Conservation (phyloP, 2,329 filamentous ascomycete species). For the Bimuria novae-zelandiae region DNA sequence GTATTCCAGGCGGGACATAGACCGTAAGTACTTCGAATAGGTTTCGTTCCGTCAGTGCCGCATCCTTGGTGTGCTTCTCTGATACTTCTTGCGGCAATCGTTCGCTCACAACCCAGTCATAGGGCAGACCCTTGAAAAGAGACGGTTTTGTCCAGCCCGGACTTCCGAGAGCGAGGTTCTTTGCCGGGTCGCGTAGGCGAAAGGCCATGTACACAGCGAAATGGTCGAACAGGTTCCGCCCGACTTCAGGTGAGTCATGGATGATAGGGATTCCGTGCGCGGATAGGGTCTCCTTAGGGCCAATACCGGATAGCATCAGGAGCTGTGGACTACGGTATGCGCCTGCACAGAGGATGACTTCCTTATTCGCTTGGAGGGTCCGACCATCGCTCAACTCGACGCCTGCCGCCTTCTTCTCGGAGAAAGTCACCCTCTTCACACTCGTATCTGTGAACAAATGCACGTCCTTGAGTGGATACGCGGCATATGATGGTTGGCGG, state of each 20-base stretch:
- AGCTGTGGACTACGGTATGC: conserved; percentile 61
- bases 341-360: conserved; percentile 63
- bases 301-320: conserved; percentile 38
- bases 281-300: conserved; percentile 13
- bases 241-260: conserved; percentile 17
- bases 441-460: conserved; percentile 4
- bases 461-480: conserved; percentile 11
- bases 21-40: conserved; percentile 4
- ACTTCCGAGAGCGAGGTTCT: conserved; percentile 4
- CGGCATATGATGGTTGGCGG: conserved; percentile 12
- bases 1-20: conserved; percentile 16
- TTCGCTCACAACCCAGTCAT: conserved; percentile 11
- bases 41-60: neutral
- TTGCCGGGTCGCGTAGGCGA: conserved; percentile 4
- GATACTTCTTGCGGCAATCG: conserved; percentile 1
- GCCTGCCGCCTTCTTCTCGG: conserved; percentile 4
- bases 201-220: conserved; percentile 11
- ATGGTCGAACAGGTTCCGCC: conserved; percentile 21
- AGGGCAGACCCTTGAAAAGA: conserved; percentile 8
- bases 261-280: conserved; percentile 11
- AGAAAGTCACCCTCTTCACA: conserved; percentile 9
- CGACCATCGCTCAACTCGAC: conserved; percentile 2
- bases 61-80: neutral
- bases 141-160: conserved; percentile 2
- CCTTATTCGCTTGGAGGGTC: conserved; percentile 27